phyloP scores from a whole-genome alignment of 2,329 filamentous ascomycete species.

The Scedosporium apiospermum region DNA sequence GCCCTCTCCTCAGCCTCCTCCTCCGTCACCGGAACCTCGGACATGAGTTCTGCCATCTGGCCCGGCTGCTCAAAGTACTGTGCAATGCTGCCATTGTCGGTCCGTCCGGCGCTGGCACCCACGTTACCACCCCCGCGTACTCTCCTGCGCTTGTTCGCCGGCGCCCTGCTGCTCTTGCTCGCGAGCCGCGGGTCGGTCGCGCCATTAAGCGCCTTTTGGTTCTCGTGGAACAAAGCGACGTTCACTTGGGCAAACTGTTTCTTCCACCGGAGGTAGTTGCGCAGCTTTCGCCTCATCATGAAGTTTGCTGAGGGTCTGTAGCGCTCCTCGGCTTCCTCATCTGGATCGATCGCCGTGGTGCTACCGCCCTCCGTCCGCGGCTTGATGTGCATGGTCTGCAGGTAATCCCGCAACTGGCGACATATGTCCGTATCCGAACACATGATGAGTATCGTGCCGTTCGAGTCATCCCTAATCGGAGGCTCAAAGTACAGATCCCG shows the following conservation, averaged over 20 bases:
- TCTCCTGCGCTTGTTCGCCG: constrained; percentile 77
- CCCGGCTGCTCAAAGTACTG: constrained; percentile 73
- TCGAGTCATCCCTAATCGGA: constrained; percentile 67
- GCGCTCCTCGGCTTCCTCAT: constrained; percentile 39
- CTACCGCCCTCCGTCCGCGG: constrained; percentile 26
- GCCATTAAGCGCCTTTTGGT: constrained; percentile 64
- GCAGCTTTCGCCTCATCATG: constrained; percentile 83
- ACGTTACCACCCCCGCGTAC: constrained; percentile 66
- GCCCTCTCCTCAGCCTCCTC: constrained; percentile 66
- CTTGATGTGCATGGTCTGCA: constrained; percentile 80
- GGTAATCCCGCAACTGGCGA: constrained; percentile 78
- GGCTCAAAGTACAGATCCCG: constrained; percentile 81
- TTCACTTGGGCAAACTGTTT: constrained; percentile 80
- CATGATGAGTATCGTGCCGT: constrained; percentile 92
- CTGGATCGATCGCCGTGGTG: constrained; percentile 25
- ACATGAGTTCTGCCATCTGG: constrained; percentile 74
- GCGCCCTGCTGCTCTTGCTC: constrained; percentile 40
- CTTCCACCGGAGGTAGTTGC: constrained; percentile 87
- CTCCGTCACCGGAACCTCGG: constrained; percentile 73
- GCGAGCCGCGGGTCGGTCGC: constrained; percentile 37
- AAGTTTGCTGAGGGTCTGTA: constrained; percentile 65
- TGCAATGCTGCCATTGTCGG: constrained; percentile 57
- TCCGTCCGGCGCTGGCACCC: constrained; percentile 19
- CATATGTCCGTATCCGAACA: constrained; percentile 81
- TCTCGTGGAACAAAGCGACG: constrained; percentile 66